Evolutionary conservation across 495 filamentous ascomycete genomes (phyloP), one percentile per base, ranked within the genome.

Genomic region (Parmelia sp.): DNA sequence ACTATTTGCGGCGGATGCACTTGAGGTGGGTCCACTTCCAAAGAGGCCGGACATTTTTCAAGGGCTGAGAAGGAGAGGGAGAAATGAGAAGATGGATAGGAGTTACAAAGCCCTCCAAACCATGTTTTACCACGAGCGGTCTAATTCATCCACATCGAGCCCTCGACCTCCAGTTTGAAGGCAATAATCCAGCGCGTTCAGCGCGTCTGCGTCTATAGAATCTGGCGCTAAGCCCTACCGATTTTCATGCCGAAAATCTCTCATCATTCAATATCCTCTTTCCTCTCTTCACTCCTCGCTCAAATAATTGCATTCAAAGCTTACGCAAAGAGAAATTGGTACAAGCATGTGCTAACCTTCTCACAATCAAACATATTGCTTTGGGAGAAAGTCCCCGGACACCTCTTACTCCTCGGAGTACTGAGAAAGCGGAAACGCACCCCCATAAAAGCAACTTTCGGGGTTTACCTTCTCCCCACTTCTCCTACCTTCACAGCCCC

Each of bases 321-420:
- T 90, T 74, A 95, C 94, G 88, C 79, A 95, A 91, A 86, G 89
- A 94, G 84, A 73, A 68, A 70, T 61, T 70, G 64, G 65, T 71
- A 72, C 70, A 55, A 21, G 21, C 29, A 17, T 55, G 60, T 74
- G 69, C 72, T 72, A 68, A 74, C 73, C 68, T 62, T 65, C 59
- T 59, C 42, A n/a, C 21, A 36, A 73, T 64, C 65, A 74, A 74
- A 77, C 72, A 75, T 65, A 69, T 66, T 72, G 91, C 91, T 96
- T 96, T 90, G 91, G 94, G 93, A 94, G 91, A 98, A 98, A 98
- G 94, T 98, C 94, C 94, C 92, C 94, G 93, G 94, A 97, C 92
- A 88, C 83, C 84, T 78, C 78, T 77, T 69, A 63, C 40, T 60
- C 60, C 64, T 69, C 44, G 59, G 61, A 68, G 58, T 70, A 70